phyloP scores from a whole-genome alignment of 1,284 basidiomycete species.

The Phlebopus sp. region DNA sequence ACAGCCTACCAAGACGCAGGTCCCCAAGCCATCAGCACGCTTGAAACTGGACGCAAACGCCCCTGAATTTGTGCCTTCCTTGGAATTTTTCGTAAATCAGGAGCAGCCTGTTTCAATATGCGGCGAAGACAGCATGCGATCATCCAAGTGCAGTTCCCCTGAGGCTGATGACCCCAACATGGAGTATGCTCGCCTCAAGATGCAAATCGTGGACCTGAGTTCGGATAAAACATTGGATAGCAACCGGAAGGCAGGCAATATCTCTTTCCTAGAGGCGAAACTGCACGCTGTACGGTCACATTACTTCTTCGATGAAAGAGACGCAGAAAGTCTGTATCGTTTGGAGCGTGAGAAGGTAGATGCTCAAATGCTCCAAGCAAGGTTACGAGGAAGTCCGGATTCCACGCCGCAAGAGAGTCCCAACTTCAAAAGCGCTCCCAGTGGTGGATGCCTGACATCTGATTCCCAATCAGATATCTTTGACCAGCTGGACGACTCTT shows the following conservation, averaged over 20 bases:
- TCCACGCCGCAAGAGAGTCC: slow-evolving; percentile 1
- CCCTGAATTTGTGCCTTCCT: slow-evolving; percentile 38
- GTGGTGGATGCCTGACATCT: not conserved
- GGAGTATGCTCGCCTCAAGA: slow-evolving; percentile 60
- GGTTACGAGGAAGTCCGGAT: slow-evolving; percentile 43
- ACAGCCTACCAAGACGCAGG: not conserved
- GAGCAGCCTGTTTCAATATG: slow-evolving; percentile 14
- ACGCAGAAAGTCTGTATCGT: slow-evolving; percentile 62
- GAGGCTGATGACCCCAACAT: slow-evolving; percentile 57
- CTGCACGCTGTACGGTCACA: slow-evolving; percentile 58
- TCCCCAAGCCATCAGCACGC: slow-evolving; percentile 5
- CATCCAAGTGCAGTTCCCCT: slow-evolving; percentile 30
- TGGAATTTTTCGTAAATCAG: slow-evolving; percentile 6
- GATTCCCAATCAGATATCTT: slow-evolving; percentile 41
- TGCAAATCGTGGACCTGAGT: slow-evolving; percentile 48
- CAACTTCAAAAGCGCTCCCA: slow-evolving; percentile 2
- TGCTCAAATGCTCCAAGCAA: slow-evolving; percentile 48
- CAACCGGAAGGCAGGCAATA: slow-evolving; percentile 6
- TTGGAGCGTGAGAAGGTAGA: slow-evolving; percentile 56
- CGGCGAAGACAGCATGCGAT: slow-evolving; percentile 12
- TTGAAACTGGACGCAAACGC: slow-evolving; percentile 36
- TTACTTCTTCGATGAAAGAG: slow-evolving; percentile 74
- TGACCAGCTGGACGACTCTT: slow-evolving; percentile 44
- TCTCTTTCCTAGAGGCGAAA: slow-evolving; percentile 44
- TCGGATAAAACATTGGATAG: not conserved